Percentiles rank a stretch among this genome's conserved stretches.
Conservation (phyloP, 108 stramenopile species). For the Schizochytrium sp. region DNA sequence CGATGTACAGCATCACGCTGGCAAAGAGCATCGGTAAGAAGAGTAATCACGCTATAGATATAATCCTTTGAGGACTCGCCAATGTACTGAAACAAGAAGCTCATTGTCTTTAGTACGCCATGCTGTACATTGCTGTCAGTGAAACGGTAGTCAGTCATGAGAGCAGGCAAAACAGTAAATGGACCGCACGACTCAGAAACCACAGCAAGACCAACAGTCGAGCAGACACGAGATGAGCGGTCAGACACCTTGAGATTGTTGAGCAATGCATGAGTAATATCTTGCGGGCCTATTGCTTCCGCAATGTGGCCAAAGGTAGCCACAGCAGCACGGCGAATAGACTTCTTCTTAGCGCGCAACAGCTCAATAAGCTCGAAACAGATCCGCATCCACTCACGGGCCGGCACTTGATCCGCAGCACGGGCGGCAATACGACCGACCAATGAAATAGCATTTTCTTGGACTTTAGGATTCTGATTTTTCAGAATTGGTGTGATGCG, state of each 20-base stretch:
- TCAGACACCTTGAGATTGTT: slow-evolving; percentile 99
- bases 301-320: slow-evolving; percentile 99
- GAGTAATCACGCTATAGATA: slow-evolving; percentile 94
- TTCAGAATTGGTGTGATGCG: slow-evolving; percentile 97
- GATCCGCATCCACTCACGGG: slow-evolving; percentile 99
- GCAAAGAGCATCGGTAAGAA: slow-evolving; percentile 98
- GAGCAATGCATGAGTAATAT: slow-evolving; percentile 95
- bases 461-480: slow-evolving; percentile 98
- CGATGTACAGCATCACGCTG: slow-evolving; percentile 98
- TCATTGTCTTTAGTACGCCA: slow-evolving; percentile 97
- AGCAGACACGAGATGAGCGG: slow-evolving; percentile 98
- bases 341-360: slow-evolving; percentile 96
- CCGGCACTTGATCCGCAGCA: slow-evolving; percentile 94
- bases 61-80: slow-evolving; percentile 99
- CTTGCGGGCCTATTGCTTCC: slow-evolving; percentile 98
- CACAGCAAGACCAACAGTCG: slow-evolving; percentile 98
- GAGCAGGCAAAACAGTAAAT: slow-evolving; percentile 97
- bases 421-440: slow-evolving; percentile 98
- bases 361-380: slow-evolving; percentile 99
- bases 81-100: slow-evolving; percentile 99
- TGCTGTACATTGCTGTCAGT: slow-evolving; percentile 99
- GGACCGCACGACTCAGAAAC: slow-evolving; percentile 99
- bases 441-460: slow-evolving; percentile 96
- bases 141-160: slow-evolving; percentile 99
- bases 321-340: slow-evolving; percentile 94